Percentiles rank a stretch among this genome's conserved stretches.
These are phyloP conservation scores for Hericium alpestre DNA, from an alignment of 768 basidiomycete species.

Conservation along the genomic window DNA sequence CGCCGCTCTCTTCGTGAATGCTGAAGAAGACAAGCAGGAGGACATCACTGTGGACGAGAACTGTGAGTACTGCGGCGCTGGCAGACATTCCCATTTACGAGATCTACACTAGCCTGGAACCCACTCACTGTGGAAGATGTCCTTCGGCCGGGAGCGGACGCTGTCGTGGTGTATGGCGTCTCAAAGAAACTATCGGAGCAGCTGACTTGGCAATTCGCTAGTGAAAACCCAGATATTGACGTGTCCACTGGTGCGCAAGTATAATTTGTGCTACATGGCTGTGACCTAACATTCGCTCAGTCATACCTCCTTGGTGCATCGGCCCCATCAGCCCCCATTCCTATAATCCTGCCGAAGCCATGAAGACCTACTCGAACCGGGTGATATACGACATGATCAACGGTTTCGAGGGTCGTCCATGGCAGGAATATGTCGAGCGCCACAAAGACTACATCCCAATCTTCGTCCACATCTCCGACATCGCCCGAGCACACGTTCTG, in stretches of 20 bases:
- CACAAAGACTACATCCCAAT: constrained; percentile 11
- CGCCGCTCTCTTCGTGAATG: background rate
- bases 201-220: background rate
- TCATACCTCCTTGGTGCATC: constrained; percentile 20
- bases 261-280: background rate
- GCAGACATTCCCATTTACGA: background rate
- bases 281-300: constrained; percentile 6
- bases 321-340: constrained; percentile 15
- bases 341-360: constrained; percentile 1
- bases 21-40: background rate
- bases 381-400: constrained; percentile 15
- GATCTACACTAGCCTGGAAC: background rate
- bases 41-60: background rate
- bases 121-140: background rate
- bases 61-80: background rate
- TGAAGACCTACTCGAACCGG: constrained; percentile 12
- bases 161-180: background rate
- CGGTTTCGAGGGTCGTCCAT: constrained; percentile 5
- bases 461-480: constrained; percentile 19
- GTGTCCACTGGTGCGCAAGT: background rate
- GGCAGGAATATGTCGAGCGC: background rate
- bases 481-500: constrained; percentile 18
- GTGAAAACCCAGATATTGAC: background rate
- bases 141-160: background rate
- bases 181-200: background rate